Evolutionary conservation across 805 yeast species (phyloP).

Genomic region (Metschnikowia anglica): DNA sequence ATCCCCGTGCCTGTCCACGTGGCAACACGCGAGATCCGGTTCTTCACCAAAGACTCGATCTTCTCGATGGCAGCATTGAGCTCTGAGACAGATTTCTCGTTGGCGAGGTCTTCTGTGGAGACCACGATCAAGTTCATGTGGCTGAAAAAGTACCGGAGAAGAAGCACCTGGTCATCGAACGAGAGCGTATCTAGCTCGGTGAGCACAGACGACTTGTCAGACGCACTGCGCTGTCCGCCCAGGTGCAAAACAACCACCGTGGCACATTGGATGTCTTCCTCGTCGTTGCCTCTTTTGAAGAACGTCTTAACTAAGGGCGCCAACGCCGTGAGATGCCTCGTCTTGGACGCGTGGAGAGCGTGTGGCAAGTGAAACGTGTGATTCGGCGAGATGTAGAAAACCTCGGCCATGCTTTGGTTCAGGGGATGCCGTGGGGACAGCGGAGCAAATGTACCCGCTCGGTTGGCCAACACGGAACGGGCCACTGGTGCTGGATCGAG

Average conservation of each 20-base stretch:
- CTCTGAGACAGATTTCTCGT: slow-evolving; percentile 14
- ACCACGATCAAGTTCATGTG: slow-evolving; percentile 38
- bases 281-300: slow-evolving; percentile 34
- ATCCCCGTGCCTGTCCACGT: slow-evolving; percentile 42
- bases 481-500: too few species aligned
- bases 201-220: neutral
- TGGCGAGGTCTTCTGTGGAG: slow-evolving; percentile 9
- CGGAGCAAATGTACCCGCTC: too few species aligned
- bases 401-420: slow-evolving; percentile 21
- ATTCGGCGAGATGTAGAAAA: slow-evolving; percentile 17
- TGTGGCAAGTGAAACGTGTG: slow-evolving; percentile 14
- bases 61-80: slow-evolving; percentile 24
- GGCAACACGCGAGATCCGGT: slow-evolving; percentile 40
- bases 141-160: slow-evolving; percentile 37
- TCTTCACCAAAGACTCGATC: slow-evolving; percentile 27
- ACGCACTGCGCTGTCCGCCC: slow-evolving; percentile 6
- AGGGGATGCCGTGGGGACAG: too few species aligned
- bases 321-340: slow-evolving; percentile 20
- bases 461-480: too few species aligned
- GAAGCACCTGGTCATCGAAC: slow-evolving; percentile 29
- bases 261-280: slow-evolving; percentile 34
- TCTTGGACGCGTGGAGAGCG: slow-evolving; percentile 19
- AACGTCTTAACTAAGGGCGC: slow-evolving; percentile 20
- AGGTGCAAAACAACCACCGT: slow-evolving; percentile 30
- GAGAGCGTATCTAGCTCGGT: slow-evolving; percentile 26